phyloP scores from a whole-genome alignment of 140 eudicot species.

The Bidens hawaiensis region DNA sequence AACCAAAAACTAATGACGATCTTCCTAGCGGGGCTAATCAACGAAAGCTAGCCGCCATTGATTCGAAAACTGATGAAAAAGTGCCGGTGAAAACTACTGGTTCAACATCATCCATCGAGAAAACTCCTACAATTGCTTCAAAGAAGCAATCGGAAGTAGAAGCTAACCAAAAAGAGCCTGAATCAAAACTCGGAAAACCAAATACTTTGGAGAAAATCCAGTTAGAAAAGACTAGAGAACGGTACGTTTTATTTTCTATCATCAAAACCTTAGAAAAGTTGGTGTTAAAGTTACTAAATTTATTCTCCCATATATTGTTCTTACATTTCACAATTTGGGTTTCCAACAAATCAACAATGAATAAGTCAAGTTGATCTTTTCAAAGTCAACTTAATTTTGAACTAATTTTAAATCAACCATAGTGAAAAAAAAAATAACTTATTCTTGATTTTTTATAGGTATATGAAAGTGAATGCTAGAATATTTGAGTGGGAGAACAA shows the following conservation, averaged over 20 bases:
- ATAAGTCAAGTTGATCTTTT: not conserved
- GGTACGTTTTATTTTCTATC: slow-evolving; percentile 20
- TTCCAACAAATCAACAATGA: no score
- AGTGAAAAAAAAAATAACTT: not conserved
- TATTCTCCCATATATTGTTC: no score
- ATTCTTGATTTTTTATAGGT: slow-evolving; percentile 27
- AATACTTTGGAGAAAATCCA: slow-evolving; percentile 54
- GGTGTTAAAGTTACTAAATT: not conserved
- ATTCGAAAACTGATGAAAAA: not conserved
- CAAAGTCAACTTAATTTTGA: not conserved
- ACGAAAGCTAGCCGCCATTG: slow-evolving; percentile 5
- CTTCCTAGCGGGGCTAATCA: slow-evolving; percentile 6
- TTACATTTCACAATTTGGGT: no score
- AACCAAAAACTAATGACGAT: slow-evolving; percentile 16
- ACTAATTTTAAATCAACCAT: not conserved
- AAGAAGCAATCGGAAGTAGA: slow-evolving; percentile 1
- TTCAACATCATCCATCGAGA: slow-evolving; percentile 12
- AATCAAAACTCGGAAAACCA: slow-evolving; percentile 20
- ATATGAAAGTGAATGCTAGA: slow-evolving; percentile 40
- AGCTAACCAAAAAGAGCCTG: slow-evolving; percentile 12
- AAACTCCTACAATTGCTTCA: slow-evolving; percentile 4
- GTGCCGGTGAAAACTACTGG: not conserved
- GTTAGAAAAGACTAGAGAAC: slow-evolving; percentile 40
- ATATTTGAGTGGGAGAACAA: slow-evolving; percentile 61
- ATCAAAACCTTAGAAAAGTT: not conserved